Conservation (phyloP, 169 alveolate genomes). For the Plasmodium sp. region DNA sequence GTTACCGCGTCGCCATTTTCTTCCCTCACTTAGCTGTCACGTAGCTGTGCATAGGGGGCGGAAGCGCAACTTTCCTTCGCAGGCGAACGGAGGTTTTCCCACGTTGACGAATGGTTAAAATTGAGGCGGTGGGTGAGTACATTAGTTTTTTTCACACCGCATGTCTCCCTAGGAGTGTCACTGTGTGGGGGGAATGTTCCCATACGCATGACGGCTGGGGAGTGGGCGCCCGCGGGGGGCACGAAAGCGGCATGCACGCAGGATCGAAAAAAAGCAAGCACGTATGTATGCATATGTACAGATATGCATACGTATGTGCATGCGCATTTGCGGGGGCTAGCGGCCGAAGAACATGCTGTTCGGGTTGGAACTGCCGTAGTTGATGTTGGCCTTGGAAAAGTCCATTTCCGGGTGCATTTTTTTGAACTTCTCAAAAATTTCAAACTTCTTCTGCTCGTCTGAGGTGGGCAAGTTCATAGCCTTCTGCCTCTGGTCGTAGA, state of each 20-base stretch:
- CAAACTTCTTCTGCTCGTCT: slow-evolving; percentile 93
- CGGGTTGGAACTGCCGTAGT: slow-evolving; percentile 78
- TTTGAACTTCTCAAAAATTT: slow-evolving; percentile 94
- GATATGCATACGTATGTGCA: background rate
- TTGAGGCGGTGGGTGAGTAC: background rate
- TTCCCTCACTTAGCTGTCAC: background rate
- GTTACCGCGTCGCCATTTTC: background rate
- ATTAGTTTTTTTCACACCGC: background rate
- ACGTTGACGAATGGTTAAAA: background rate
- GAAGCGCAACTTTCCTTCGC: background rate
- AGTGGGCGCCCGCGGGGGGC: background rate
- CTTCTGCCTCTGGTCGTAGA: slow-evolving; percentile 95
- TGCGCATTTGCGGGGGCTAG: background rate
- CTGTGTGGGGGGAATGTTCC: background rate
- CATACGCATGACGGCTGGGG: background rate
- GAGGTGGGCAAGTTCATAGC: slow-evolving; percentile 95
- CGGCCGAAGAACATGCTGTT: slow-evolving; percentile 32
- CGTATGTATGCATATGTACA: background rate
- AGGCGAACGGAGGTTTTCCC: background rate
- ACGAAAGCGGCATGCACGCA: background rate
- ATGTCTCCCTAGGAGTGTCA: background rate
- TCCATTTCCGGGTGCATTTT: slow-evolving; percentile 98
- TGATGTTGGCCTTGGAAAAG: slow-evolving; percentile 95
- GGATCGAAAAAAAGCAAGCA: background rate
- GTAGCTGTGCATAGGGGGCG: background rate